Evolutionary conservation across 169 alveolate species (phyloP).

Genomic region (Eimeria acervulina): DNA sequence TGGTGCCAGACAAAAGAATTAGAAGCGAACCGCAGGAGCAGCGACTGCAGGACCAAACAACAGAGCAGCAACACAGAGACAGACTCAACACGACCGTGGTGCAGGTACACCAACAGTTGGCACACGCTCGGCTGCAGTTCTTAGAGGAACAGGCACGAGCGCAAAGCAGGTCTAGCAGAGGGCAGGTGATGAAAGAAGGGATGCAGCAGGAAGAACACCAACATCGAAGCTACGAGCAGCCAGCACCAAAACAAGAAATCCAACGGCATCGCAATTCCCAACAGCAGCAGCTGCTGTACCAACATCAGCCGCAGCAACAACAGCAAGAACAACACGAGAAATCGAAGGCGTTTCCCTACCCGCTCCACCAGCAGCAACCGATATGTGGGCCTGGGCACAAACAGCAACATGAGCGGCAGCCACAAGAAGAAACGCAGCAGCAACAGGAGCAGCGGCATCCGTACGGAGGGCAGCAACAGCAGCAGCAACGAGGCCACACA

Average conservation of each 20-base stretch:
- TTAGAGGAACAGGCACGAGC: conserved; percentile 1
- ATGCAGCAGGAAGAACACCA: conserved; percentile 1
- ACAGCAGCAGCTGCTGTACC: conserved; percentile 20
- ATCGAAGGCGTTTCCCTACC: not conserved
- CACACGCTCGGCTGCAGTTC: conserved; percentile 35
- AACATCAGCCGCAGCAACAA: not conserved
- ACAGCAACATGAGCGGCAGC: not conserved
- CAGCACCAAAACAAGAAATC: not conserved
- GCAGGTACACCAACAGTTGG: conserved; percentile 62
- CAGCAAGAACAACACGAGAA: not conserved
- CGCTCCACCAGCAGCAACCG: not conserved
- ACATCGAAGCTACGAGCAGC: not conserved
- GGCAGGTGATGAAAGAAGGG: not conserved
- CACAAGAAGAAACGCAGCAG: not conserved
- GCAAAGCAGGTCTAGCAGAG: not conserved
- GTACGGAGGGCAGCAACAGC: not conserved
- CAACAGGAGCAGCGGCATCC: not conserved
- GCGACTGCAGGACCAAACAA: not conserved
- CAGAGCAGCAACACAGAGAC: not conserved
- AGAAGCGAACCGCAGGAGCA: not conserved
- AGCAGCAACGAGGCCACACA: conserved; percentile 1
- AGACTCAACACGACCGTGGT: conserved; percentile 7
- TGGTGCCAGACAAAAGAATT: not conserved
- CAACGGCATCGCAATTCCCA: not conserved
- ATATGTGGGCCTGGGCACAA: not conserved